Percentiles rank a stretch among this genome's conserved stretches.
Conservation (phyloP, 345 rosid genomes). For the Citrus unshiu region DNA sequence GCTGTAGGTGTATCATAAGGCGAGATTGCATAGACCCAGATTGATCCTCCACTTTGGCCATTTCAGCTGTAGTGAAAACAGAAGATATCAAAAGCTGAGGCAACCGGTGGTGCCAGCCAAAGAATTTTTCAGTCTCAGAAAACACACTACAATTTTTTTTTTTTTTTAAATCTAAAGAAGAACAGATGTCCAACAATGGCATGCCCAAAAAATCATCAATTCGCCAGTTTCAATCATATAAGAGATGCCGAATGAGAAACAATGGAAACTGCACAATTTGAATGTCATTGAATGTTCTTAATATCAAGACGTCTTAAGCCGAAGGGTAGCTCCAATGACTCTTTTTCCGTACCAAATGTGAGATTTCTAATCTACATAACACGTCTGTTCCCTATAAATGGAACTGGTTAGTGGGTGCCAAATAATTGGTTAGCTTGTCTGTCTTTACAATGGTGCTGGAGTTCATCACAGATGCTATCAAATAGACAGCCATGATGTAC, state of each 20-base stretch:
- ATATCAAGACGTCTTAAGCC: background rate
- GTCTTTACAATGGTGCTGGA: background rate
- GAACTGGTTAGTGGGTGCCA: background rate
- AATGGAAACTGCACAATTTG: no score
- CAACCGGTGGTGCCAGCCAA: background rate
- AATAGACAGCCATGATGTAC: background rate
- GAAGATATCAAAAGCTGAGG: background rate
- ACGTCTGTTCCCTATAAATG: background rate
- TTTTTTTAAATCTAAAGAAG: no score
- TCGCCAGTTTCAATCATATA: background rate
- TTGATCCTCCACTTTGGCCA: background rate
- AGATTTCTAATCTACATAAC: background rate
- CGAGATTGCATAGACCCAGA: background rate
- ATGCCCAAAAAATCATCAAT: background rate
- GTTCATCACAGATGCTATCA: background rate
- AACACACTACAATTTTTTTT: background rate
- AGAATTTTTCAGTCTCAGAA: background rate
- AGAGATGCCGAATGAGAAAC: no score
- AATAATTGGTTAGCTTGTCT: background rate
- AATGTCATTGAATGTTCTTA: background rate
- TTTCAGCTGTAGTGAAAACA: background rate
- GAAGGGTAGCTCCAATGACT: background rate
- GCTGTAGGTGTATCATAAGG: background rate
- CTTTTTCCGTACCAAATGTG: background rate
- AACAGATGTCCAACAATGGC: background rate